phyloP scores from a whole-genome alignment of 805 yeast genomes.

The Candida pseudofarinosa region DNA sequence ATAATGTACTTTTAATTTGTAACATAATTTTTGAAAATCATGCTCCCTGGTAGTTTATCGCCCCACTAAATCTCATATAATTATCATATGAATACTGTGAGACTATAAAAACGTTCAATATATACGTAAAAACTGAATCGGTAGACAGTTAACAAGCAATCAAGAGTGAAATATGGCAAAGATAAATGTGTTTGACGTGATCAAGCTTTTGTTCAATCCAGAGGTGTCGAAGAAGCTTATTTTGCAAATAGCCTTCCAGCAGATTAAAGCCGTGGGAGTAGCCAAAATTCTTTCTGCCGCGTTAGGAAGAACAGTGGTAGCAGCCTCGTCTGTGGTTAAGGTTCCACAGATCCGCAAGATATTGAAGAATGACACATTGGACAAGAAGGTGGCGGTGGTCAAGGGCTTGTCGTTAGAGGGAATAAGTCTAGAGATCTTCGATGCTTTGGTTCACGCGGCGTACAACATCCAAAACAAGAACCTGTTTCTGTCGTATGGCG shows the following conservation, averaged over 20 bases:
- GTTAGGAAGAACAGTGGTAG: slow-evolving; percentile 33
- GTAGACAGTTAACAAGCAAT: not conserved
- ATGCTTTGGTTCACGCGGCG: slow-evolving; percentile 35
- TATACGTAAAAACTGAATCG: not conserved
- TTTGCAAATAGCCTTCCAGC: slow-evolving; percentile 33
- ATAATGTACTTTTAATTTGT: not conserved
- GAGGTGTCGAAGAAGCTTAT: slow-evolving; percentile 37
- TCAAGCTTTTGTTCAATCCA: slow-evolving; percentile 35
- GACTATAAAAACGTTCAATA: not conserved
- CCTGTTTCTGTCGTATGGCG: slow-evolving; percentile 39
- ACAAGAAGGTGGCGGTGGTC: slow-evolving; percentile 26
- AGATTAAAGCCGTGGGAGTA: slow-evolving; percentile 29
- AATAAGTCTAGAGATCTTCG: slow-evolving; percentile 32
- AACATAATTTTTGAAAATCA: no score
- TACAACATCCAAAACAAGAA: slow-evolving; percentile 33
- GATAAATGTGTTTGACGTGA: slow-evolving; percentile 14
- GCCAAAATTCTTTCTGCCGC: slow-evolving; percentile 29
- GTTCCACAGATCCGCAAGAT: slow-evolving; percentile 40
- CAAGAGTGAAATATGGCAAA: not conserved
- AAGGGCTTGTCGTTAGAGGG: slow-evolving; percentile 35
- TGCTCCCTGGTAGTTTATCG: not conserved
- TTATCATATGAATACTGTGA: not conserved
- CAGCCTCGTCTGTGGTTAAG: slow-evolving; percentile 34
- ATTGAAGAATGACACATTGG: slow-evolving; percentile 20
- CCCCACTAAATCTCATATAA: not conserved